phyloP scores from a whole-genome alignment of 164 flowering plant species.

The Sextonia rubra region DNA sequence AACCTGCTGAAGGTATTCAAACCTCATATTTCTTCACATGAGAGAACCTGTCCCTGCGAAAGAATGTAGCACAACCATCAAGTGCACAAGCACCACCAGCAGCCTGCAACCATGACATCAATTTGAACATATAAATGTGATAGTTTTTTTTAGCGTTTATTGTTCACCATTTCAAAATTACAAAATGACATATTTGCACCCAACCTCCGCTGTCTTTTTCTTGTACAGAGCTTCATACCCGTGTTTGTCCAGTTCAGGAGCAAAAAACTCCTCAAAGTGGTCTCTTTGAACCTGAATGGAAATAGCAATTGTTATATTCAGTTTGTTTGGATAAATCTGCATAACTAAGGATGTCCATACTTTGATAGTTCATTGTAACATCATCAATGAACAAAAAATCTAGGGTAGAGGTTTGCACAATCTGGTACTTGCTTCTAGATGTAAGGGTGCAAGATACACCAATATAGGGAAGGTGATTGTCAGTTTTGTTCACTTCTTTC shows the following conservation, averaged over 20 bases:
- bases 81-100: constrained; percentile 50
- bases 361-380: not conserved
- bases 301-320: not conserved
- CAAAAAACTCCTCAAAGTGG: constrained; percentile 88
- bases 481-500: not conserved
- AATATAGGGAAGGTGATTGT: not conserved
- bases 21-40: constrained; percentile 98
- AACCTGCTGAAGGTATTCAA: not conserved
- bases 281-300: constrained; percentile 82
- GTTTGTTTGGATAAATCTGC: not conserved
- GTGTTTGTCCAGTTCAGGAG: constrained; percentile 93
- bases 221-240: constrained; percentile 89
- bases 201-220: constrained; percentile 87
- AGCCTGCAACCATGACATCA: constrained; percentile 40
- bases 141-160: not conserved
- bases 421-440: not conserved
- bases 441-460: not conserved
- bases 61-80: constrained; percentile 99
- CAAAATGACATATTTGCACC: not conserved
- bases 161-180: not conserved
- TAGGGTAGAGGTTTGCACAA: not conserved
- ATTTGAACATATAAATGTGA: constrained; percentile 1
- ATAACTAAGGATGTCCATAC: not conserved
- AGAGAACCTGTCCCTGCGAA: constrained; percentile 86
- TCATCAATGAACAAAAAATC: not conserved